Base-by-base conservation (phyloP, 2,329 filamentous ascomycete species). In the Curvularia verruculosa region DNA sequence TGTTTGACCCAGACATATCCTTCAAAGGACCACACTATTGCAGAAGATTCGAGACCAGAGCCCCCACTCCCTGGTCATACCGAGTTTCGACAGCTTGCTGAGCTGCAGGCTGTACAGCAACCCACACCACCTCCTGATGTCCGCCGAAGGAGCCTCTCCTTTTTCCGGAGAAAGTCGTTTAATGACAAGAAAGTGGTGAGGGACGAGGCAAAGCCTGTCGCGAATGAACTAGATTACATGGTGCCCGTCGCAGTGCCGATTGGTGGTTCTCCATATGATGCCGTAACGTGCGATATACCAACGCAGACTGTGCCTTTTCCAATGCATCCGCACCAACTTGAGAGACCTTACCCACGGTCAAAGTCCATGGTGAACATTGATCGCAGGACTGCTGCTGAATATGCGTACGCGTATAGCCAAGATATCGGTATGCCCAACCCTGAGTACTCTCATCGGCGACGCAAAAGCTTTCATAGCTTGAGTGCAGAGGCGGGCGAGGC, bases 231-330 rank as follows among this genome's bases (percentile, higher is more conserved):
- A 13, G 70, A 74, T 26, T 72, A 81, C 58, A 73, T 80, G 34
- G 77, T 74, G 15, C 78, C 76, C 2, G 78, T 79, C 5, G 76
- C 77, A 4, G 65, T 73, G 10, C 70, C 77, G 4, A 70, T 81
- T 0, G 80, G 80, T 21, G 61, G 67, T 19, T 79, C 76, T 10
- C 78, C 79, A 5, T 81, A 81, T 57, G 79, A 81, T 52, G 71
- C 76, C 36, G 76, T 79, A 15, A 76, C 72, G 60, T 51, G 64
- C 34, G 43, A 50, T 5, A 52, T 60, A 10, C 61, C 54, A n/a
- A 57, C 46, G 23, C 64, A 66, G 47, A 52, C 52, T 9, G 55
- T 69, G 7, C 60, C 64, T 7, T 60, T 66, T 8, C 69, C 73
- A 15, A 71, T 69, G 9, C 71, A 77, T 57, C 72, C 76, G 13